Base-by-base conservation (phyloP, 306 rosid species). In the Fragaria ananassa region DNA sequence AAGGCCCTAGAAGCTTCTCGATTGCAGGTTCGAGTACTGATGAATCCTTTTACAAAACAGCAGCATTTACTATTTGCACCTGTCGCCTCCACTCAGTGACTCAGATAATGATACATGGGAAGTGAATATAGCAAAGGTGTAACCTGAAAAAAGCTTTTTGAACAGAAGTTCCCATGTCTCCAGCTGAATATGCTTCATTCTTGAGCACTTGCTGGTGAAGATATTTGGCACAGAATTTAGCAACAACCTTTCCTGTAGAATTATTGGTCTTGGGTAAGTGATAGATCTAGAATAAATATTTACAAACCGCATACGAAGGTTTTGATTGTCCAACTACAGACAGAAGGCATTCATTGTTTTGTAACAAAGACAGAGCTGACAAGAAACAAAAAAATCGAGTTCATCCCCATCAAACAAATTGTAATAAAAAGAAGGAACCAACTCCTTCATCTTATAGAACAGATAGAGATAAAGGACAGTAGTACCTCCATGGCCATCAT, bases 401-500 rank as follows among this genome's bases (percentile, higher is more conserved):
- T 47, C 34, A 10, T 41, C 34, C 34, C 27, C 29, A 18, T 11
- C 71, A 67, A 41, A 58, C 64, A 41, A 10, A 49, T 23, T 45
- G 67, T 54, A 79, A 29, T 61, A 18, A 60, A n/a, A 66, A 11
- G 64, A 66, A 39, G 1, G 50, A 66, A 57, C 63, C 9, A 4
- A 57, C 31, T 58, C 51, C 17, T 41, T 67, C 13, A 4, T 41
- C 44, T 41, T 7, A 41, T 41, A 41, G 11, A 47, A 81, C 37
- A 70, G 39, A 77, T 50, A 25, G 45, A 35, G 57, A 57, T 63
- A 79, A 57, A 44, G 49, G 42, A 86, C 72, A 74, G 44, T 69
- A 44, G 88, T 88, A 95, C 99, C 97, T 92, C 99, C 99, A 83
- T 95, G 97, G 75, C 97, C 99, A 87, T 95, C 97, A 79, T 85